These are phyloP conservation scores for Raddia distichophylla DNA, from an alignment of 176 grass and related monocot genomes.

Conservation along the genomic window DNA sequence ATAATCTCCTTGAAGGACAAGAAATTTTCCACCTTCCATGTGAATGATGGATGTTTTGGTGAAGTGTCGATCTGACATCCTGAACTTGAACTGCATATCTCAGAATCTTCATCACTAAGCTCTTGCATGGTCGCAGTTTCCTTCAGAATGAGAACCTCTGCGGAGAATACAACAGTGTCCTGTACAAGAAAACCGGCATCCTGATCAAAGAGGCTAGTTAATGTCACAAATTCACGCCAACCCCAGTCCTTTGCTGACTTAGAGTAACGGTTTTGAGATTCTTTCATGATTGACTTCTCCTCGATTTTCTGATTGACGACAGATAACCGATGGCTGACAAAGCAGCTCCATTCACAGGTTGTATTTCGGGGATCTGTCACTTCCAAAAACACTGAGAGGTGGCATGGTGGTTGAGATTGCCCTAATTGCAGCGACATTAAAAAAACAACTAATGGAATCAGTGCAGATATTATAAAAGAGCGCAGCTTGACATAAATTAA, in stretches of 20 bases:
- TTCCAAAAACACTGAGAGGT: conserved; percentile 95
- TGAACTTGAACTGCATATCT: conserved; percentile 50
- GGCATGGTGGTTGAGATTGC: conserved; percentile 96
- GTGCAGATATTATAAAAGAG: conserved; percentile 22
- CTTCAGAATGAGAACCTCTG: conserved; percentile 92
- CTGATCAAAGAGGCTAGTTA: conserved; percentile 95
- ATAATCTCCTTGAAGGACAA: conserved; percentile 97
- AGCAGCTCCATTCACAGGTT: conserved; percentile 89
- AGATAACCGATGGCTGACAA: conserved; percentile 93
- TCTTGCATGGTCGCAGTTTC: conserved; percentile 82
- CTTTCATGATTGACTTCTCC: conserved; percentile 84
- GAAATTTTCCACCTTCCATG: conserved; percentile 98
- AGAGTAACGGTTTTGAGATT: conserved; percentile 98
- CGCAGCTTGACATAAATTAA: conserved; percentile 26
- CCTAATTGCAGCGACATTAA: conserved; percentile 71
- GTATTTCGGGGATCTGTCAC: conserved; percentile 83
- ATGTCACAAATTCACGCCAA: conserved; percentile 93
- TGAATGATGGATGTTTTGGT: conserved; percentile 67
- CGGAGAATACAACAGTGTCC: conserved; percentile 86
- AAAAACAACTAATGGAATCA: conserved; percentile 45
- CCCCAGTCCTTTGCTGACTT: conserved; percentile 98
- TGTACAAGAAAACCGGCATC: conserved; percentile 89
- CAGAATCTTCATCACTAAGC: conserved; percentile 54
- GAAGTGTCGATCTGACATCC: conserved; percentile 60
- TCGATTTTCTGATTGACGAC: conserved; percentile 92